Percentiles rank a stretch among this genome's conserved stretches.
These are phyloP conservation scores for Amborella trichopoda DNA, from an alignment of 164 flowering plant species.

Conservation along the genomic window DNA sequence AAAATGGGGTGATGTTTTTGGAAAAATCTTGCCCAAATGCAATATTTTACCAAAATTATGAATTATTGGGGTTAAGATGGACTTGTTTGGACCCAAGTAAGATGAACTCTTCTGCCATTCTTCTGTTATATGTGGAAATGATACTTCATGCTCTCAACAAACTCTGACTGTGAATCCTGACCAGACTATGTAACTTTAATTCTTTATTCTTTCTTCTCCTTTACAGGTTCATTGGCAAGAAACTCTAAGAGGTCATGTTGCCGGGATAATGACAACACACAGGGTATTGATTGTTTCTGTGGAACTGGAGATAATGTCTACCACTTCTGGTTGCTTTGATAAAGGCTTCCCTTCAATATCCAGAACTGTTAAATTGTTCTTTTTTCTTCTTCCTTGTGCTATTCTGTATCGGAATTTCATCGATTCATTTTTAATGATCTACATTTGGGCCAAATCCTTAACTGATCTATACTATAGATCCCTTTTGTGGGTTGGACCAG, in stretches of 20 bases:
- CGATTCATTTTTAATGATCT: background rate
- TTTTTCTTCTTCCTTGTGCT: background rate
- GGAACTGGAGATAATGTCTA: slow-evolving; percentile 70
- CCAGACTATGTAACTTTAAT: too few species aligned
- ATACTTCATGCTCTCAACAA: too few species aligned
- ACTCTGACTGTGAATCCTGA: too few species aligned
- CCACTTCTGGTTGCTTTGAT: slow-evolving; percentile 69
- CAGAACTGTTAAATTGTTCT: slow-evolving; percentile 19
- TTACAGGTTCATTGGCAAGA: slow-evolving; percentile 97
- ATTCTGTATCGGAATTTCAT: background rate
- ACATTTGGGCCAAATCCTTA: slow-evolving; percentile 33
- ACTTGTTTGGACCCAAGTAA: too few species aligned
- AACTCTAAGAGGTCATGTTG: slow-evolving; percentile 88
- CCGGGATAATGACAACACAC: slow-evolving; percentile 80
- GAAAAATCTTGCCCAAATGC: too few species aligned
- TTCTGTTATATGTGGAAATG: too few species aligned
- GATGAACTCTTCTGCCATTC: too few species aligned
- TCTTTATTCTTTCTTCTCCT: background rate
- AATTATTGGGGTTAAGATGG: too few species aligned
- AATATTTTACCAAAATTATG: too few species aligned
- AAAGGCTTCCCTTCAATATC: slow-evolving; percentile 98
- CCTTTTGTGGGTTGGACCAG: slow-evolving; percentile 96
- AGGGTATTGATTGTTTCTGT: slow-evolving; percentile 85
- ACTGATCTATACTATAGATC: slow-evolving; percentile 80
- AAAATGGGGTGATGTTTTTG: too few species aligned